phyloP scores from a whole-genome alignment of 306 rosid genomes.

The Parietaria judaica region DNA sequence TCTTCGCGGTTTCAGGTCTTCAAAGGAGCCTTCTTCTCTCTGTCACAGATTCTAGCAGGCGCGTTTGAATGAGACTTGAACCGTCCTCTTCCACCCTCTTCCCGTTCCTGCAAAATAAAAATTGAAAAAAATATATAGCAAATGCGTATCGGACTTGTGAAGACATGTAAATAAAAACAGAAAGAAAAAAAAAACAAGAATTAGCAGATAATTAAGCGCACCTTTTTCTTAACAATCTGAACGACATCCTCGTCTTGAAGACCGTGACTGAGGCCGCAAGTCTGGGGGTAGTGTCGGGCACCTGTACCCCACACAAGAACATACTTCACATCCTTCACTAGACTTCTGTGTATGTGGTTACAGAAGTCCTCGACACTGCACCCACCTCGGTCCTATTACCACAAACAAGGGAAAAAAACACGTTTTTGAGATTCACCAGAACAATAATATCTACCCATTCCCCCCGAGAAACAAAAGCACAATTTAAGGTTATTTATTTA shows the following conservation, averaged over 20 bases:
- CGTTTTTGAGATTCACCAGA: not conserved
- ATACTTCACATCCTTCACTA: constrained; percentile 94
- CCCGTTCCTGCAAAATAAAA: constrained; percentile 56
- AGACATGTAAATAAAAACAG: not conserved
- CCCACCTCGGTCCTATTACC: constrained; percentile 90
- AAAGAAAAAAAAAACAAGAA: not conserved
- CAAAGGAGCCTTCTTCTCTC: constrained; percentile 97
- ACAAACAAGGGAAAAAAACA: constrained; percentile 16
- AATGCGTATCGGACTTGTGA: not conserved
- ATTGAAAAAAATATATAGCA: too few species aligned
- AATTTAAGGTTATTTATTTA: not conserved
- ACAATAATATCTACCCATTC: too few species aligned
- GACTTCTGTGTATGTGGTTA: constrained; percentile 92
- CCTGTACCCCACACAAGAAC: constrained; percentile 97
- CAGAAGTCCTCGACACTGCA: constrained; percentile 92
- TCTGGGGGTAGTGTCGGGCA: constrained; percentile 96
- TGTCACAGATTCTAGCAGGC: constrained; percentile 90
- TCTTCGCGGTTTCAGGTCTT: constrained; percentile 36
- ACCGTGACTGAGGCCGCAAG: constrained; percentile 72
- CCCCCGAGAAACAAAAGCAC: too few species aligned
- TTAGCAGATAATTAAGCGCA: constrained; percentile 5
- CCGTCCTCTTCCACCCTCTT: constrained; percentile 92
- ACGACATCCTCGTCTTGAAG: constrained; percentile 92
- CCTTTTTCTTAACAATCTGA: constrained; percentile 99
- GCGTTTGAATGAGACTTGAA: constrained; percentile 88